These are phyloP conservation scores for Calocybe indica DNA, from an alignment of 768 basidiomycete genomes.

Conservation along the genomic window DNA sequence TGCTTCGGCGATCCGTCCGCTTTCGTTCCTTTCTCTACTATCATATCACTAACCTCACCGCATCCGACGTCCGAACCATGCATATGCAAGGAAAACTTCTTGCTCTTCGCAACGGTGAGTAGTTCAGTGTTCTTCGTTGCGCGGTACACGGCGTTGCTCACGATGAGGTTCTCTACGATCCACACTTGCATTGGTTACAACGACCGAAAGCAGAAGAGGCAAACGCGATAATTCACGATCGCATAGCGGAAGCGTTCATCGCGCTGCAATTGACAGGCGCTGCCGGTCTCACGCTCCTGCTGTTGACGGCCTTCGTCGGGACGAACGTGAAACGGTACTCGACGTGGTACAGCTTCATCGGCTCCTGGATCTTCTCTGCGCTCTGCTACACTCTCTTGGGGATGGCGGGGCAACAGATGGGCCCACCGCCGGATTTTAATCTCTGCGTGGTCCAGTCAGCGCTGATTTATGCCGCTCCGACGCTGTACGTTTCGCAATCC, in stretches of 20 bases:
- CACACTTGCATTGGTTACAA: background rate
- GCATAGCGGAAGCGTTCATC: conserved; percentile 20
- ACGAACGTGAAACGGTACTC: conserved; percentile 21
- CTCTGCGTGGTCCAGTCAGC: conserved; percentile 23
- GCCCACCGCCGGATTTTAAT: conserved; percentile 13
- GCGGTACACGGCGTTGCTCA: background rate
- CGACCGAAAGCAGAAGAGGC: background rate
- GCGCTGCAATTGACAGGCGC: conserved; percentile 20
- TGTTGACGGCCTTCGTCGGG: conserved; percentile 19
- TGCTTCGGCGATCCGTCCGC: no score
- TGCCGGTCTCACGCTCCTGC: conserved; percentile 16
- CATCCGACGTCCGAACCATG: no score
- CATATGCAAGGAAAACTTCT: no score
- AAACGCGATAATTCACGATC: conserved; percentile 4
- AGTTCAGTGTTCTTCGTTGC: conserved; percentile 1
- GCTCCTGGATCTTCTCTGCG: conserved; percentile 23
- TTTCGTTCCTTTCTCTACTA: no score
- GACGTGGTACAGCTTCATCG: conserved; percentile 27
- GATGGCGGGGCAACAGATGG: conserved; percentile 23
- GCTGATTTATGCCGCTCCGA: conserved; percentile 25
- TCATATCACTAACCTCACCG: no score
- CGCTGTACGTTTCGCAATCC: conserved; percentile 16
- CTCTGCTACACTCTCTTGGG: conserved; percentile 24
- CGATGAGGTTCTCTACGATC: background rate
- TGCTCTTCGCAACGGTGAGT: no score